Evolutionary conservation across 2,329 filamentous ascomycete genomes (phyloP).

Genomic region (Penicillium sp.): DNA sequence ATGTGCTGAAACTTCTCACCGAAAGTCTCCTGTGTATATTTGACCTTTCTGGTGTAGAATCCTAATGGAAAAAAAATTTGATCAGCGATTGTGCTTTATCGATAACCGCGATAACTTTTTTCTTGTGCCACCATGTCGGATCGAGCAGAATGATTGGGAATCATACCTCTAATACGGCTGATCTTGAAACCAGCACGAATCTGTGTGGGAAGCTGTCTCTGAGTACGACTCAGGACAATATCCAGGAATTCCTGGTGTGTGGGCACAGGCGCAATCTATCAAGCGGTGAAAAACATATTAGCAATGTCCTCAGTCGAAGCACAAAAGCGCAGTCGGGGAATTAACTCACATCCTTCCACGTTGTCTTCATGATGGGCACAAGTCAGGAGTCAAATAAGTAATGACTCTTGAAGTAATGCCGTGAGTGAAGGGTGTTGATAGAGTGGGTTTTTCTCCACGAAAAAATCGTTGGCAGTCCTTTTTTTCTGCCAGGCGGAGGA

Average conservation of each 20-base stretch:
- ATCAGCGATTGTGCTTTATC: slow-evolving; percentile 32
- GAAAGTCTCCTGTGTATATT: slow-evolving; percentile 96
- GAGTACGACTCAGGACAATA: slow-evolving; percentile 90
- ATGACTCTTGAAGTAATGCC: slow-evolving; percentile 25
- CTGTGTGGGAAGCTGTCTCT: slow-evolving; percentile 89
- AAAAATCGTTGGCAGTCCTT: slow-evolving; percentile 26
- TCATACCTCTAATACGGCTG: slow-evolving; percentile 71
- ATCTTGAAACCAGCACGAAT: slow-evolving; percentile 97
- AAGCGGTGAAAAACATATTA: slow-evolving; percentile 41
- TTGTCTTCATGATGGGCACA: slow-evolving; percentile 55
- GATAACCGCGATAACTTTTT: slow-evolving; percentile 23
- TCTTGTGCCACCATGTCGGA: slow-evolving; percentile 1
- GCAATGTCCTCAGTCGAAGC: slow-evolving; percentile 15
- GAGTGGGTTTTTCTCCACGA: slow-evolving; percentile 24
- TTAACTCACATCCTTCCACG: slow-evolving; percentile 55
- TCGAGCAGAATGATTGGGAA: neutral
- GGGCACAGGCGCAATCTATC: slow-evolving; percentile 75
- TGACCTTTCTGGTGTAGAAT: slow-evolving; percentile 97
- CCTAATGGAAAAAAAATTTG: slow-evolving; percentile 46
- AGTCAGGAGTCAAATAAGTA: slow-evolving; percentile 24
- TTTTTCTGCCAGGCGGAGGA: slow-evolving; percentile 27
- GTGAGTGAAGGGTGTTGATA: slow-evolving; percentile 24
- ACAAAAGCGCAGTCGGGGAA: neutral
- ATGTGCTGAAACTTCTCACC: slow-evolving; percentile 88
- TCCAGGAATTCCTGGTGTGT: slow-evolving; percentile 95